phyloP scores from a whole-genome alignment of 306 rosid genomes.

The Citrullus mucosospermus region DNA sequence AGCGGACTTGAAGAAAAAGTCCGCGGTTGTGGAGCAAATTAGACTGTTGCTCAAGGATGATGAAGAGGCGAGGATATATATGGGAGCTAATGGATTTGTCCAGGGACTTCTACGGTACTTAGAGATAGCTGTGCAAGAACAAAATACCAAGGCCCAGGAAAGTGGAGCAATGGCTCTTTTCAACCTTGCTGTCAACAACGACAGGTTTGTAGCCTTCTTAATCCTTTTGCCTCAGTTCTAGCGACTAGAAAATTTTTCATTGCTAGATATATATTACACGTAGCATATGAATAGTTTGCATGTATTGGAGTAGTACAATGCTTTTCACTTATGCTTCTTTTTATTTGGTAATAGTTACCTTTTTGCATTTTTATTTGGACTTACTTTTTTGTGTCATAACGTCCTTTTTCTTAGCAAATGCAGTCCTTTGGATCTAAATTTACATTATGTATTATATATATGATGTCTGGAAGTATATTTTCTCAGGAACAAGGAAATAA shows the following conservation, averaged over 20 bases:
- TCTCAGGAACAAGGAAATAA: conserved; percentile 71
- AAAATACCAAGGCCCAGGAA: conserved; percentile 49
- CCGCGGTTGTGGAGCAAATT: conserved; percentile 50
- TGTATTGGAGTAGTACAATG: neutral
- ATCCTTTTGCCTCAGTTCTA: neutral
- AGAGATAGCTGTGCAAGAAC: conserved; percentile 48
- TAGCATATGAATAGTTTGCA: neutral
- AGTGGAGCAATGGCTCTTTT: conserved; percentile 97
- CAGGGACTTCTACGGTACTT: conserved; percentile 67
- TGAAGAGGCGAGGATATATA: conserved; percentile 69
- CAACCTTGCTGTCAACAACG: conserved; percentile 90
- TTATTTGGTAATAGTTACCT: neutral
- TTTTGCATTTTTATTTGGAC: neutral
- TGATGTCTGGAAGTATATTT: neutral
- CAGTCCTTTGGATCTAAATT: neutral
- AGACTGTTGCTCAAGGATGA: conserved; percentile 66
- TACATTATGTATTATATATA: neutral
- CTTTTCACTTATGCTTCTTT: neutral
- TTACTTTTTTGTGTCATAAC: neutral
- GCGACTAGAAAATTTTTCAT: neutral
- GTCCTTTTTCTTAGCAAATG: neutral
- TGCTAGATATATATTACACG: neutral
- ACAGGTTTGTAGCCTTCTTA: conserved; percentile 34
- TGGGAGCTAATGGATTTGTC: conserved; percentile 92
- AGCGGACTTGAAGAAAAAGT: conserved; percentile 44